A percentile compares a stretch with the other conserved stretches of the same genome.
Conservation (phyloP, 495 filamentous ascomycete species). For the Neurospora cerealis region DNA sequence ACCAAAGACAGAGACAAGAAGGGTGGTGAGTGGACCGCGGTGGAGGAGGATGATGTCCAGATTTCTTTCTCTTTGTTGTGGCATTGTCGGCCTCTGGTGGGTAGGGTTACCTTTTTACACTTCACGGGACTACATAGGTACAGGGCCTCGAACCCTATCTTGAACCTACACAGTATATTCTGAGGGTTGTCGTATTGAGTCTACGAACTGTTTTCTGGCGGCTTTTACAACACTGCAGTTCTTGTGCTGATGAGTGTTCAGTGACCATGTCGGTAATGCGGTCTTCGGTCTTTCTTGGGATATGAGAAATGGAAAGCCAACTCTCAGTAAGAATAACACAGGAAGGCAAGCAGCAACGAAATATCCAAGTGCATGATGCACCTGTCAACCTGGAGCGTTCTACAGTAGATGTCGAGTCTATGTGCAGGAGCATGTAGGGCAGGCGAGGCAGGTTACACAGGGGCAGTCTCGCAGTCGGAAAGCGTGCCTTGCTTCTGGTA, state of each 20-base stretch:
- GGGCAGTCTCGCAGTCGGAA: background rate
- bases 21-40: background rate
- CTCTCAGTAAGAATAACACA: background rate
- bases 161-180: background rate
- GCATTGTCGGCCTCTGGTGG: background rate
- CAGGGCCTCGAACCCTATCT: background rate
- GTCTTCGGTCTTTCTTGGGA: background rate
- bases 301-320: background rate
- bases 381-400: background rate
- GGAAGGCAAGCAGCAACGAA: background rate
- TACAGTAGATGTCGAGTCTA: background rate
- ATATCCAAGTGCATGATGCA: background rate
- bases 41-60: background rate
- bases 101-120: background rate
- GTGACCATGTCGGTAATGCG: background rate
- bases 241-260: background rate
- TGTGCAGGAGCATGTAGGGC: background rate
- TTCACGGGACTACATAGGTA: background rate
- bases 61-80: background rate
- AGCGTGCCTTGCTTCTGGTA: background rate
- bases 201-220: background rate
- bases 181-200: background rate
- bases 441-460: background rate
- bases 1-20: background rate
- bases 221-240: background rate